Conservation (phyloP, 1,284 basidiomycete species). For the Cutaneotrichosporon dermatis region DNA sequence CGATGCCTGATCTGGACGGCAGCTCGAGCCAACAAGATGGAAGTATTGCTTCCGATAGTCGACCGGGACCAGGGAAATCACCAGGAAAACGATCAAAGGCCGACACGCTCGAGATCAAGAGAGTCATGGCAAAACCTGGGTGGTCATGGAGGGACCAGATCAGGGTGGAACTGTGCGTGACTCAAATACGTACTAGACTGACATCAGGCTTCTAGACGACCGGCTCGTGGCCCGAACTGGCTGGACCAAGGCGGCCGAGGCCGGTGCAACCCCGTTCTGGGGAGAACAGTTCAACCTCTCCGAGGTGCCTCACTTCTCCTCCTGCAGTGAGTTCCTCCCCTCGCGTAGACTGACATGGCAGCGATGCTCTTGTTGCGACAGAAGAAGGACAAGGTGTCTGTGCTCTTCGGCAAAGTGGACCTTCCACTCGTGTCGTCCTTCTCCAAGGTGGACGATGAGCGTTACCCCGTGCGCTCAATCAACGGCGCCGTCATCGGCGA, state of each 20-base stretch:
- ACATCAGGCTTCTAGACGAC: slow-evolving; percentile 20
- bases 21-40: slow-evolving; percentile 3
- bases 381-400: slow-evolving; percentile 11
- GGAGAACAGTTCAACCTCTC: slow-evolving; percentile 26
- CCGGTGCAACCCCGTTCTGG: slow-evolving; percentile 26
- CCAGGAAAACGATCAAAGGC: neutral
- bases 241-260: slow-evolving; percentile 24
- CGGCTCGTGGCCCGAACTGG: slow-evolving; percentile 24
- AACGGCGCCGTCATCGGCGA: slow-evolving; percentile 29
- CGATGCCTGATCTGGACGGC: slow-evolving; percentile 5
- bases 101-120: neutral
- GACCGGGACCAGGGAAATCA: neutral
- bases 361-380: slow-evolving; percentile 8
- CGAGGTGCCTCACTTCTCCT: slow-evolving; percentile 19
- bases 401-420: slow-evolving; percentile 23
- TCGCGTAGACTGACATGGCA: neutral
- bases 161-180: slow-evolving; percentile 27
- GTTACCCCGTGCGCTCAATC: slow-evolving; percentile 25
- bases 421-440: slow-evolving; percentile 25
- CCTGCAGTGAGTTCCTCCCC: slow-evolving; percentile 21
- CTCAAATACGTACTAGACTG: neutral
- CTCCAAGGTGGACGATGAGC: slow-evolving; percentile 24
- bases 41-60: neutral
- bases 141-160: slow-evolving; percentile 26
- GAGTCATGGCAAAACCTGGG: slow-evolving; percentile 7